Evolutionary conservation across 2,329 filamentous ascomycete genomes (phyloP).

Genomic region (Trichoderma lentiforme): DNA sequence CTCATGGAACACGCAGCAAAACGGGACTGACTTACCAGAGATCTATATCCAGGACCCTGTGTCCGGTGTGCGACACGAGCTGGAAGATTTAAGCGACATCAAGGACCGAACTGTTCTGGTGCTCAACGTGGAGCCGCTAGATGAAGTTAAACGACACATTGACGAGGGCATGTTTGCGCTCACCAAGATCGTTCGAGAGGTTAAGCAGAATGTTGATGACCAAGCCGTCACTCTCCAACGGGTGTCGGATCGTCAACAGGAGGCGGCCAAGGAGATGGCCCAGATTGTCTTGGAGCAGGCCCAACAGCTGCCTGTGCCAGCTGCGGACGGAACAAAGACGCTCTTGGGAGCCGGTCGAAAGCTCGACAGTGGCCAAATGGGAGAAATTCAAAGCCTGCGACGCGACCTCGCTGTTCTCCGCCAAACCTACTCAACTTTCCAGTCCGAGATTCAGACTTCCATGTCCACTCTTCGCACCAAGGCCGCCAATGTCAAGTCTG

Average conservation of each 20-base stretch:
- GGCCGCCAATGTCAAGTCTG: slow-evolving; percentile 74
- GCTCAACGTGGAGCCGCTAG: slow-evolving; percentile 85
- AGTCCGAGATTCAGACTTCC: slow-evolving; percentile 80
- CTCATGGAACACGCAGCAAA: slow-evolving; percentile 95
- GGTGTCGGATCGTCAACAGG: slow-evolving; percentile 86
- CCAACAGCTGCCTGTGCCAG: slow-evolving; percentile 45
- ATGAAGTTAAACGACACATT: slow-evolving; percentile 95
- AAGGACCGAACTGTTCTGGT: slow-evolving; percentile 95
- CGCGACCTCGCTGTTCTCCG: slow-evolving; percentile 87
- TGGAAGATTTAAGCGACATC: slow-evolving; percentile 89
- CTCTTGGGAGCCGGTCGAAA: slow-evolving; percentile 37
- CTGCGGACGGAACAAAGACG: slow-evolving; percentile 42
- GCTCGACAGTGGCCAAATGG: slow-evolving; percentile 60
- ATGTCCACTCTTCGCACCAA: slow-evolving; percentile 83
- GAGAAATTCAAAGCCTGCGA: slow-evolving; percentile 76
- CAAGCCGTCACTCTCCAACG: slow-evolving; percentile 78
- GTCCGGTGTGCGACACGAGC: slow-evolving; percentile 92
- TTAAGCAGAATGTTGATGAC: slow-evolving; percentile 78
- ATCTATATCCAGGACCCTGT: slow-evolving; percentile 97
- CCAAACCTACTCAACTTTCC: slow-evolving; percentile 90
- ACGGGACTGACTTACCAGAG: slow-evolving; percentile 87
- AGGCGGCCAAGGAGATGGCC: slow-evolving; percentile 83
- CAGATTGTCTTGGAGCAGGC: slow-evolving; percentile 13
- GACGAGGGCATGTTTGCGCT: slow-evolving; percentile 85
- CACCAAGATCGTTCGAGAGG: slow-evolving; percentile 77